Conservation (phyloP, 2,329 filamentous ascomycete species). For the Trichoderma sp. region DNA sequence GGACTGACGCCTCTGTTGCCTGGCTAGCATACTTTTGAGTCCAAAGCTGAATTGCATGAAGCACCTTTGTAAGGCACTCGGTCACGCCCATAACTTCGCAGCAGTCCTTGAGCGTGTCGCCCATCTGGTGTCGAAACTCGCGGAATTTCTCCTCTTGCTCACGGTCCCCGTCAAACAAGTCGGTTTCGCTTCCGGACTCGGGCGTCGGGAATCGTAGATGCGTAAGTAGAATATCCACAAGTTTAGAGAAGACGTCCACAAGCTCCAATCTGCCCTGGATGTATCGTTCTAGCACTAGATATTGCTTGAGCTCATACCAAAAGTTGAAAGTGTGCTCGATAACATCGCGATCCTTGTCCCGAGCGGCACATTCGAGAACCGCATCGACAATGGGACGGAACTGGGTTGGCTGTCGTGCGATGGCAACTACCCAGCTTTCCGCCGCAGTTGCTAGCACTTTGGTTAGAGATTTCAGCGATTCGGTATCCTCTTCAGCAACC, state of each 20-base stretch:
- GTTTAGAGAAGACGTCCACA: conserved; percentile 78
- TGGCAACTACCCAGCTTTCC: conserved; percentile 90
- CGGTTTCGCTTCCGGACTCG: conserved; percentile 71
- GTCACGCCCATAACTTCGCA: conserved; percentile 95
- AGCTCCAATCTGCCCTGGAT: conserved; percentile 76
- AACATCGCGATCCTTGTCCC: conserved; percentile 86
- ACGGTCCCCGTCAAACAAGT: conserved; percentile 92
- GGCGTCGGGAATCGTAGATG: conserved; percentile 85
- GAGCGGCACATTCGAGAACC: conserved; percentile 85
- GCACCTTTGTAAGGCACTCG: conserved; percentile 87
- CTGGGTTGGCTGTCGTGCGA: conserved; percentile 77
- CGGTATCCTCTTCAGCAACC: conserved; percentile 78
- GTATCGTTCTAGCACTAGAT: conserved; percentile 87
- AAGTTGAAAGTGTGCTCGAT: conserved; percentile 94
- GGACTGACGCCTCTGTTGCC: conserved; percentile 72
- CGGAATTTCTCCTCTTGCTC: conserved; percentile 97
- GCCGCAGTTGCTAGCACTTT: conserved; percentile 90
- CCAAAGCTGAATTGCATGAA: conserved; percentile 84
- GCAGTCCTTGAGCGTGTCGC: conserved; percentile 94
- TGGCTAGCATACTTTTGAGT: conserved; percentile 78
- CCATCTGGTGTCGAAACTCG: conserved; percentile 95
- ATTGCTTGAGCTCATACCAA: conserved; percentile 98
- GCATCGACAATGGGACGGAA: conserved; percentile 87
- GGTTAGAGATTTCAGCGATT: conserved; percentile 84
- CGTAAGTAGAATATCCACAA: conserved; percentile 90